Evolutionary conservation across 768 basidiomycete species (phyloP).

Genomic region (Lanmaoa pseudosensibilis): DNA sequence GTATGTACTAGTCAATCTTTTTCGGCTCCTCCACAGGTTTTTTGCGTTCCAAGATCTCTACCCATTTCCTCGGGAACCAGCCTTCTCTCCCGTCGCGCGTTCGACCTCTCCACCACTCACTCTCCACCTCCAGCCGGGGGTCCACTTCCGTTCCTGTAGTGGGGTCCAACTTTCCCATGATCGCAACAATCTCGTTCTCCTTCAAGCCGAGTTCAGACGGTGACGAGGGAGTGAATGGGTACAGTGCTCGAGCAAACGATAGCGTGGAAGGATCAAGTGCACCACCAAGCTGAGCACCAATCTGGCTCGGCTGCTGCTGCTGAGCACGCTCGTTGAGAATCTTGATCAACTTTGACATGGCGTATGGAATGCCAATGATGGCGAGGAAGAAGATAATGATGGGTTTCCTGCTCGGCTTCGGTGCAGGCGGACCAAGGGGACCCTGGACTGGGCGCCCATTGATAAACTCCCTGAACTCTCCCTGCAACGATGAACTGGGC

Average conservation of each 20-base stretch:
- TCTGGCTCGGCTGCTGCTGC: constrained; percentile 42
- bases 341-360: constrained; percentile 87
- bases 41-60: constrained; percentile 63
- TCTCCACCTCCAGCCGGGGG: constrained; percentile 55
- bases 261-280: constrained; percentile 78
- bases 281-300: constrained; percentile 40
- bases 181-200: constrained; percentile 91
- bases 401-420: constrained; percentile 83
- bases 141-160: constrained; percentile 67
- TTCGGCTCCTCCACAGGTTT: constrained; percentile 38
- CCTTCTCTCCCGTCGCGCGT: constrained; percentile 90
- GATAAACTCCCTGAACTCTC: constrained; percentile 78
- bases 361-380: constrained; percentile 88
- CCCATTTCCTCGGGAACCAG: constrained; percentile 94
- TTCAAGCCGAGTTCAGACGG: constrained; percentile 78
- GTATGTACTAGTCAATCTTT: constrained; percentile 37
- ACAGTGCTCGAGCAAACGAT: constrained; percentile 81
- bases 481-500: constrained; percentile 44
- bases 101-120: constrained; percentile 94
- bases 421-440: constrained; percentile 38
- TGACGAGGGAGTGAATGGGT: constrained; percentile 72
- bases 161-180: constrained; percentile 79
- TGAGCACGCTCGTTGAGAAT: constrained; percentile 67
- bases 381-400: constrained; percentile 92
- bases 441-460: constrained; percentile 60